Evolutionary conservation across 148 eudicot species (phyloP), one percentile per base, ranked within the genome.

Genomic region (Chenopodium album): DNA sequence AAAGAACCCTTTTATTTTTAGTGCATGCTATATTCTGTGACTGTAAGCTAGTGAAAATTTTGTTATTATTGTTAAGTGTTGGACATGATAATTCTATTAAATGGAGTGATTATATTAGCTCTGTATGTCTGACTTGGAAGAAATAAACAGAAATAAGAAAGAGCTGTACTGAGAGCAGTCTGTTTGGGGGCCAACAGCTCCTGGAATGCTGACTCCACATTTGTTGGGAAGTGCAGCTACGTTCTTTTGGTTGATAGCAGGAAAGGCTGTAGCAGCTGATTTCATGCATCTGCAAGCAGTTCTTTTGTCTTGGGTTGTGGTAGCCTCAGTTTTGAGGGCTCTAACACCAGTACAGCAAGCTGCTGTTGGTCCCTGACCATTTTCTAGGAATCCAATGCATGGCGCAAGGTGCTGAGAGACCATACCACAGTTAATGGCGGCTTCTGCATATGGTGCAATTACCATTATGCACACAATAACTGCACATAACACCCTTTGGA

Each of bases 221-320:
- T 46, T 47, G 50, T 26, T 6, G 11, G 83, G 84, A 34, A 84
- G 74, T 7, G 73, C 77, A 26, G 81, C 79, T 0, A 83, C 79
- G 46, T 80, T 72, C 12, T 46, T 41, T 26, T 26, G 26, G 54
- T 67, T 73, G 72, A 82, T 67, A 4, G 81, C 86, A 20, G 79
- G 1, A 34, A 82, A 4, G 10, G 78, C n/a, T n/a, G 47, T n/a
- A 1, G 87, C 85, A 12, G 85, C 79, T 11, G 85, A 44, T 54
- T 89, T 85, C 22, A 89, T 59, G 82, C 91, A 87, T 20, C 59
- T 65, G 75, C 91, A 89, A 22, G 82, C 85, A 34, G 70, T 29
- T 50, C 77, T 69, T 63, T 85, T 85, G 80, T 87, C 90, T 0
- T 82, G 20, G 1, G 84, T 34, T 37, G 84, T 82, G 52, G 52